phyloP scores from a whole-genome alignment of 2,329 filamentous ascomycete species.

The Exophiala spinifera region DNA sequence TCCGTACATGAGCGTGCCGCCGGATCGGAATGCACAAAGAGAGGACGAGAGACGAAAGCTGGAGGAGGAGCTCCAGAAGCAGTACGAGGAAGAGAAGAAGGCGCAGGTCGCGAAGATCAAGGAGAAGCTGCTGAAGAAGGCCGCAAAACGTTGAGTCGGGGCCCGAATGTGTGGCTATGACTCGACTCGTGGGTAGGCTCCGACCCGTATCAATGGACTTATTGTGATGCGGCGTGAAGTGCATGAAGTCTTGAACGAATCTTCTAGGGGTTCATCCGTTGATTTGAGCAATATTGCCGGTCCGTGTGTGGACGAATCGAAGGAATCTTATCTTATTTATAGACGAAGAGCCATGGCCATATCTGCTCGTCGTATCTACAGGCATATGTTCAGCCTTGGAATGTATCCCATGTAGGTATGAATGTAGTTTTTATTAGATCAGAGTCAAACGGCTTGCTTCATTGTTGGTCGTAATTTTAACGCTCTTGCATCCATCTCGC shows the following conservation, averaged over 20 bases:
- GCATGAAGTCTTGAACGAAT: not conserved
- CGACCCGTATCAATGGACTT: no score
- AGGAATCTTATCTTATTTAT: no score
- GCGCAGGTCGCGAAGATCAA: conserved; percentile 14
- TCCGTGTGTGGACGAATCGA: no score
- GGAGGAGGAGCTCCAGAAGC: conserved; percentile 5
- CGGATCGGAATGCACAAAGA: not conserved
- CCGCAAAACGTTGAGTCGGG: not conserved
- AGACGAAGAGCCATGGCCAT: no score
- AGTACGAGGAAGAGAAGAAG: conserved; percentile 18
- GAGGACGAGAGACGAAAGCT: conserved; percentile 13
- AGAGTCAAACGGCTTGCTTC: no score
- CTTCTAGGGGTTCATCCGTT: not conserved
- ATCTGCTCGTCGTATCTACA: not conserved
- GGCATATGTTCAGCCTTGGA: no score
- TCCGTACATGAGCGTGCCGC: conserved; percentile 5
- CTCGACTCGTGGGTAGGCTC: no score
- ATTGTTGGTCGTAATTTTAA: no score
- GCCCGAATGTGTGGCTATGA: no score
- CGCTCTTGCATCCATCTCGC: no score
- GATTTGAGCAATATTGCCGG: not conserved
- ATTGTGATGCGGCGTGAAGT: no score
- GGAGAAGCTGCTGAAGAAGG: conserved; percentile 2
- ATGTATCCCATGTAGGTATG: not conserved
- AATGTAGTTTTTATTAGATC: no score